phyloP scores from a whole-genome alignment of 306 rosid genomes.

The Lotus japonicus region DNA sequence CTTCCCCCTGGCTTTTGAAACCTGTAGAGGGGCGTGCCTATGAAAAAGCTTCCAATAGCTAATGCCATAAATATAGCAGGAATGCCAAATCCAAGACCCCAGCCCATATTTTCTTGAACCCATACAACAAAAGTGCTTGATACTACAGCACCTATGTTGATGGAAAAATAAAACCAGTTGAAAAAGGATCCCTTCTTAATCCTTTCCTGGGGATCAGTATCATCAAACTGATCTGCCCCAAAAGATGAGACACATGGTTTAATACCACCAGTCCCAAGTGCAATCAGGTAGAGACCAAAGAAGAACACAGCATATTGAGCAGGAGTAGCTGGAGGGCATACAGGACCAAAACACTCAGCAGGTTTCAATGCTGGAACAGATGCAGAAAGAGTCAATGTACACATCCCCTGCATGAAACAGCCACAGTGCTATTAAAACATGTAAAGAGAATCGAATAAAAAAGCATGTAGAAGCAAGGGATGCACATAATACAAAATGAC shows the following conservation, averaged over 20 bases:
- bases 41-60: slow-evolving; percentile 77
- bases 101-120: slow-evolving; percentile 93
- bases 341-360: slow-evolving; percentile 51
- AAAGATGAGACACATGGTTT: slow-evolving; percentile 95
- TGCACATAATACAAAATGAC: background rate
- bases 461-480: background rate
- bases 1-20: slow-evolving; percentile 98
- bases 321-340: slow-evolving; percentile 78
- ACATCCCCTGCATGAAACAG: slow-evolving; percentile 74
- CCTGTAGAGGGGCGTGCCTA: slow-evolving; percentile 81
- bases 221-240: slow-evolving; percentile 99
- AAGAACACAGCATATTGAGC: slow-evolving; percentile 83
- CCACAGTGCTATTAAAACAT: slow-evolving; percentile 17
- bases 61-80: slow-evolving; percentile 82
- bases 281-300: slow-evolving; percentile 90
- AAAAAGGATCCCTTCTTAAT: slow-evolving; percentile 88
- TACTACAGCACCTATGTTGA: slow-evolving; percentile 83
- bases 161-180: slow-evolving; percentile 95
- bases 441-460: background rate
- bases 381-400: slow-evolving; percentile 91
- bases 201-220: slow-evolving; percentile 79
- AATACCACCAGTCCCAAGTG: slow-evolving; percentile 95
- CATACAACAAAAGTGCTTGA: slow-evolving; percentile 81
- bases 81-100: slow-evolving; percentile 99
- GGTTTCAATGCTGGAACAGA: slow-evolving; percentile 70